Base-by-base conservation (phyloP, 2,329 filamentous ascomycete genomes). In the Fusarium piperis region DNA sequence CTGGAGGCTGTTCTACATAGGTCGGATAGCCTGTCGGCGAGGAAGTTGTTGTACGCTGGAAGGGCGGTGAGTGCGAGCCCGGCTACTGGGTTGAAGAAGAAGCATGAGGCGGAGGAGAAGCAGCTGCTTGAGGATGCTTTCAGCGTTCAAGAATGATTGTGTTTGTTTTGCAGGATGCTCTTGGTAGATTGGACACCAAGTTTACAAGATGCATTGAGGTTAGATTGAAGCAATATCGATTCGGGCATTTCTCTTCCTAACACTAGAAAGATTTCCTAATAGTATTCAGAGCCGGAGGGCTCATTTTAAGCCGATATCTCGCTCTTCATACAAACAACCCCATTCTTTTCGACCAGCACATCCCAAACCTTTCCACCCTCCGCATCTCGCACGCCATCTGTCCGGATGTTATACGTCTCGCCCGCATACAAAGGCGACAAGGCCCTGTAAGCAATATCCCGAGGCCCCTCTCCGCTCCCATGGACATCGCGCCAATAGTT, bases 391-490 rank as follows among this genome's bases (percentile, higher is more conserved):
- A 75, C 81, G 59, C 80, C 82, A 51, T 83, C 84, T 2, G 87
- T 90, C 65, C 87, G 90, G n/a, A 94, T 85, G 77, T 84, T 68
- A 71, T 94, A 87, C 23, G 84, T 81, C 75, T 94, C 90, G 7
- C 89, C 87, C 26, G 90, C 91, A 78, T 93, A 94, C 6, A 95
- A 73, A 0, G 93, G 93, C 1, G 90, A 85, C 59, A 93, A 77
- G 62, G 94, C 94, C 41, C 88, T 85, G 77, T 95, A 96, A 15
- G 86, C 85, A 35, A 95, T 70, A 76, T 83, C 70, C 70, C 78
- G 53, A 1, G 77, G 80, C 0, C 58, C 48, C 13, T 64, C 33
- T 0, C 82, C 81, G 0, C 69, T 59, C 4, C 78, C 78, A 23
- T 83, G 78, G 1, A 89, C 74, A 71, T 92, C 87, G n/a, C 85